phyloP scores from a whole-genome alignment of 106 monocot genomes.

The Xerophyta viscosa region DNA sequence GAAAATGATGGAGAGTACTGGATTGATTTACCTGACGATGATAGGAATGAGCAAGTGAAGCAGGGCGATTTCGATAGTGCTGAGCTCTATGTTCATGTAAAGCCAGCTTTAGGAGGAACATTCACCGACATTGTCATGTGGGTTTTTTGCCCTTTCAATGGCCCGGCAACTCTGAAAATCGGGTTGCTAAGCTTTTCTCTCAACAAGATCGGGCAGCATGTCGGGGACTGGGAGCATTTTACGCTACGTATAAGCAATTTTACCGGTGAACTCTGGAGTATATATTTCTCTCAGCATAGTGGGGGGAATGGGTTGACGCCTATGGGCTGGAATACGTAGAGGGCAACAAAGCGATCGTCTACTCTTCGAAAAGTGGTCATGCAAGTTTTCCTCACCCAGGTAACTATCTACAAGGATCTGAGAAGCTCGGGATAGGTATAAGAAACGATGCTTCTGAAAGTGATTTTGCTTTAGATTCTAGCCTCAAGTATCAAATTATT shows the following conservation, averaged over 20 bases:
- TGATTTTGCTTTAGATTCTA: conserved; percentile 63
- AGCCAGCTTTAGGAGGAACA: conserved; percentile 83
- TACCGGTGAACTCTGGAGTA: conserved; percentile 60
- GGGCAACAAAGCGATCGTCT: conserved; percentile 67
- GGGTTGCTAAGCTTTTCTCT: conserved; percentile 48
- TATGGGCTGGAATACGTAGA: conserved; percentile 65
- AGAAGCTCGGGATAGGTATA: conserved; percentile 74
- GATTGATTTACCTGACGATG: conserved; percentile 90
- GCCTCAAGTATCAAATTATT: conserved; percentile 50
- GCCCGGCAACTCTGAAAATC: conserved; percentile 76
- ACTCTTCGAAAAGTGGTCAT: conserved; percentile 84
- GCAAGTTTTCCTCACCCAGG: conserved; percentile 80
- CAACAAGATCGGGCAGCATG: conserved; percentile 62
- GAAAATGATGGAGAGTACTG: conserved; percentile 85
- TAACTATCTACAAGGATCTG: conserved; percentile 67
- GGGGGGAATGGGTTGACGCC: conserved; percentile 87
- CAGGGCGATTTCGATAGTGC: conserved; percentile 58
- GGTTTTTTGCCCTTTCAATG: conserved; percentile 97
- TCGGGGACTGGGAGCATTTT: conserved; percentile 99
- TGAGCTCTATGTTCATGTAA: conserved; percentile 82
- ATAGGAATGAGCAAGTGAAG: conserved; percentile 33
- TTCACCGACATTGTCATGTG: conserved; percentile 94
- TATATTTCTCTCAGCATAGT: conserved; percentile 96
- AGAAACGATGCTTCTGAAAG: conserved; percentile 83
- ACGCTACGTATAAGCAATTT: conserved; percentile 91